Evolutionary conservation across 1,139 yeast genomes (phyloP).

Genomic region (Yamadazyma sp.): DNA sequence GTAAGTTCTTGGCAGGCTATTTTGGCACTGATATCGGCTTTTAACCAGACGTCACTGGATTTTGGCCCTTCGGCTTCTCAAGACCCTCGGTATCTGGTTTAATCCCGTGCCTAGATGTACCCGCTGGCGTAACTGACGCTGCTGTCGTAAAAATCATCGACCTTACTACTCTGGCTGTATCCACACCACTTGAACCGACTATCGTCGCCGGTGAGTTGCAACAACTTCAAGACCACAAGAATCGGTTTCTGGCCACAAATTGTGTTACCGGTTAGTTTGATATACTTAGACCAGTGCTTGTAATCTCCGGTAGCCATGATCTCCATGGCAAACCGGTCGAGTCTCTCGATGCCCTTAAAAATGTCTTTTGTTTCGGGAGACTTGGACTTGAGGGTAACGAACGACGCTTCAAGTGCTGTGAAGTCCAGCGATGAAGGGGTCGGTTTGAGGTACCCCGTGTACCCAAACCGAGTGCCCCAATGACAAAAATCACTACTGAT

Average conservation of each 20-base stretch:
- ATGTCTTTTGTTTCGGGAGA: constrained; percentile 42
- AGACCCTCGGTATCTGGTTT: too few species aligned
- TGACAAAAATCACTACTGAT: constrained; percentile 94
- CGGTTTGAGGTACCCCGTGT: constrained; percentile 54
- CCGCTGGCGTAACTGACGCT: constrained; percentile 94
- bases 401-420: constrained; percentile 6
- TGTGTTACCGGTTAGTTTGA: constrained; percentile 74
- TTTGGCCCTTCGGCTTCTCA: neutral
- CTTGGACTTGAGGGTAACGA: constrained; percentile 17
- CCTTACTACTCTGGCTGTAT: constrained; percentile 76
- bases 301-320: constrained; percentile 57
- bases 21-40: too few species aligned
- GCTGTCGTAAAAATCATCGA: constrained; percentile 51
- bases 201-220: constrained; percentile 29
- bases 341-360: constrained; percentile 65
- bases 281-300: constrained; percentile 64
- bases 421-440: constrained; percentile 13
- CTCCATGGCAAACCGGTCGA: constrained; percentile 71
- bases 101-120: too few species aligned
- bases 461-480: constrained; percentile 86
- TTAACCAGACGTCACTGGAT: too few species aligned
- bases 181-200: constrained; percentile 67
- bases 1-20: too few species aligned
- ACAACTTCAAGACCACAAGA: constrained; percentile 55
- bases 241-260: constrained; percentile 93